Percentiles rank a stretch among this genome's conserved stretches.
Evolutionary conservation across 805 yeast genomes (phyloP).

Genomic region (Starmerella lactis-condensi): DNA sequence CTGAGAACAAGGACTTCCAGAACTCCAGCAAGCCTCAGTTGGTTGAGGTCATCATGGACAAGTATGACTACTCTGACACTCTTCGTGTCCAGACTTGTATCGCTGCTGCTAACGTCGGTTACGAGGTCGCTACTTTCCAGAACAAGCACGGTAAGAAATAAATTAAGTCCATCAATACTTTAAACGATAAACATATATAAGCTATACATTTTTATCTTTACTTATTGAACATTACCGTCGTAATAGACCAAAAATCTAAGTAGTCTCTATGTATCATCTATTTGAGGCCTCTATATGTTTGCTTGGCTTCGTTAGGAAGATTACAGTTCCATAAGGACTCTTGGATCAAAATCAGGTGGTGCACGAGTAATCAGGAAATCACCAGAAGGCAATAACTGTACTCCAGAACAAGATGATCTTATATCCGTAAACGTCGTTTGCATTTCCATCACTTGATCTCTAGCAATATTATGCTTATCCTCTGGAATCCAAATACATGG

Average conservation of each 20-base stretch:
- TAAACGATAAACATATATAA: not conserved
- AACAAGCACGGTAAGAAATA: slow-evolving; percentile 8
- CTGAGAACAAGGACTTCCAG: slow-evolving; percentile 24
- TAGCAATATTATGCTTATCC: slow-evolving; percentile 25
- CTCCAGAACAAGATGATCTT: slow-evolving; percentile 19
- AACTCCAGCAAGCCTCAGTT: slow-evolving; percentile 28
- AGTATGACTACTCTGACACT: slow-evolving; percentile 48
- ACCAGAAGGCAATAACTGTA: slow-evolving; percentile 15
- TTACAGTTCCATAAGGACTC: slow-evolving; percentile 5
- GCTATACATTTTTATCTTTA: not conserved
- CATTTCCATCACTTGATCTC: slow-evolving; percentile 21
- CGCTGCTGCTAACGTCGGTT: slow-evolving; percentile 10
- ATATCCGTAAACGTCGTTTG: slow-evolving; percentile 16
- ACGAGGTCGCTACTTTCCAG: slow-evolving; percentile 12
- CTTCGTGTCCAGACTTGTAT: slow-evolving; percentile 20
- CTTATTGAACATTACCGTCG: not conserved
- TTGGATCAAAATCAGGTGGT: slow-evolving; percentile 17
- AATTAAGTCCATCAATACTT: not conserved
- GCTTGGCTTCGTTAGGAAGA: no score
- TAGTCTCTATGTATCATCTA: no score
- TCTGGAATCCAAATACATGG: slow-evolving; percentile 30
- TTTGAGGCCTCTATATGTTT: no score
- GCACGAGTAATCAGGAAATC: slow-evolving; percentile 14
- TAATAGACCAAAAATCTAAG: no score
- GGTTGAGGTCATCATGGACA: slow-evolving; percentile 41